Evolutionary conservation across 2,329 filamentous ascomycete genomes (phyloP), one percentile per base, ranked within the genome.

Genomic region (Arthrobotrys entomopaga): DNA sequence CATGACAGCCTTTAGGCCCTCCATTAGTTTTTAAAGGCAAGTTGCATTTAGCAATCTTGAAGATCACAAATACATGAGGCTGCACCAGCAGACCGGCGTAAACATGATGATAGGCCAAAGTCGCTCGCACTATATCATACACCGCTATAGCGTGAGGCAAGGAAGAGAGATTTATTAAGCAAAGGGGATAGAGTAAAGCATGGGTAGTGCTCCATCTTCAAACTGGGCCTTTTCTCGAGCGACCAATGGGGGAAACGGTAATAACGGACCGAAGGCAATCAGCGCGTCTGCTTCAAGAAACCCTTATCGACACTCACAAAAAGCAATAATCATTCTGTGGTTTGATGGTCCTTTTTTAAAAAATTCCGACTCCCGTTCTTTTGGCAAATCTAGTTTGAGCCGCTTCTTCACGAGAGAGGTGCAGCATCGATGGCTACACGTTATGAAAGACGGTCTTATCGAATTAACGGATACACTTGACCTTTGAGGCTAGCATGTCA

Each of bases 331-430:
- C 24, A 52, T 10, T 53, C 29, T 16, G 10, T 16, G 7, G 8
- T 63, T 63, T 50, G 57, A 63, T 63, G 70, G 67, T 64, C 29
- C 63, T 20, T 29, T 64, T 74, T 64, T 57, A 46, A 7, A n/a
- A n/a, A 42, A 16, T 19, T 34, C 49, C 16, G 8, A 11, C 3
- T 34, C 22, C 20, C 43, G 29, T 15, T 22, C 49, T 48, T 16
- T 50, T 73, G 61, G 57, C 70, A 74, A 74, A 67, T 74, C 43
- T 58, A 48, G 57, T 59, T 64, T 38, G 26, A 60, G 48, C 67
- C 54, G 54, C 67, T 29, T 63, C 38, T 57, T 43, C 16, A 42
- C 15, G 26, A 29, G 13, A n/a, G 15, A 16, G 3, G 3, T n/a
- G 19, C 22, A 3, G n/a, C n/a, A 7, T 15, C 10, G 26, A 19